Percentiles rank a stretch among this genome's conserved stretches.
phyloP scores from a whole-genome alignment of 306 rosid species.

The Cucurbita maxima region DNA sequence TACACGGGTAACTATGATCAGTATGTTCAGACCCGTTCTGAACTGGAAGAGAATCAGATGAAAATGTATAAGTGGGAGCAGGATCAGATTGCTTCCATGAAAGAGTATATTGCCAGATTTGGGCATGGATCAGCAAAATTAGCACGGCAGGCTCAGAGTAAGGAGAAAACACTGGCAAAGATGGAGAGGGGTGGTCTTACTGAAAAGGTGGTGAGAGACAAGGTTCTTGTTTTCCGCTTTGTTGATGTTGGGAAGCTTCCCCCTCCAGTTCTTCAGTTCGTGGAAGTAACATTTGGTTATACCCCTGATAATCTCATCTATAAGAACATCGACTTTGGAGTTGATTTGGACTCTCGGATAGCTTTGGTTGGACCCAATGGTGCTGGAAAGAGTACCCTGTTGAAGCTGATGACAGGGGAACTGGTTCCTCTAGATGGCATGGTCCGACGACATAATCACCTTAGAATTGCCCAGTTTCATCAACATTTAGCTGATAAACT shows the following conservation, averaged over 20 bases:
- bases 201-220: constrained; percentile 76
- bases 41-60: constrained; percentile 96
- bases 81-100: constrained; percentile 89
- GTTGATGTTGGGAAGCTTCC: constrained; percentile 97
- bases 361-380: constrained; percentile 99
- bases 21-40: constrained; percentile 86
- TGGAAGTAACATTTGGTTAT: constrained; percentile 84
- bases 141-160: constrained; percentile 99
- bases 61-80: constrained; percentile 98
- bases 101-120: constrained; percentile 93
- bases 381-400: constrained; percentile 94
- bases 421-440: constrained; percentile 76
- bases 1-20: constrained; percentile 90
- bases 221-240: constrained; percentile 74
- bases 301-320: constrained; percentile 84
- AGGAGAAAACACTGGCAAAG: constrained; percentile 90
- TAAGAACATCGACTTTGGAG: constrained; percentile 83
- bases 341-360: constrained; percentile 81
- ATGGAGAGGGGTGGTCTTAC: constrained; percentile 99
- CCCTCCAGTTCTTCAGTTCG: constrained; percentile 95
- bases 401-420: constrained; percentile 97
- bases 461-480: constrained; percentile 91
- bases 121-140: constrained; percentile 97
- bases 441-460: constrained; percentile 96
- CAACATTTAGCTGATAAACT: constrained; percentile 92